Evolutionary conservation across 179 eudicot genomes (phyloP).

Genomic region (Carnegiea gigantea): DNA sequence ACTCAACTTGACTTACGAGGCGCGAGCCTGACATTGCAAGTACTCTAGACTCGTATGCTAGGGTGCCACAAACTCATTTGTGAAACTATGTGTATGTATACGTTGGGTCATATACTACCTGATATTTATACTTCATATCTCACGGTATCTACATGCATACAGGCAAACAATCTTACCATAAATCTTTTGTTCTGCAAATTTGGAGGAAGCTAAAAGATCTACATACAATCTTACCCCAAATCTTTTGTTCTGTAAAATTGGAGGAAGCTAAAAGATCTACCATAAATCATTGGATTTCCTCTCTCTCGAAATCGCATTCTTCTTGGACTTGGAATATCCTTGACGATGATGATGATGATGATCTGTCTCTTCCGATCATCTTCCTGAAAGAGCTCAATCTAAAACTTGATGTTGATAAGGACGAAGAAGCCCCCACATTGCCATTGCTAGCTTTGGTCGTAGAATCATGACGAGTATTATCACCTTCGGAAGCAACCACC

Average conservation of each 20-base stretch:
- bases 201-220: neutral
- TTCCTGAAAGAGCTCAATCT: slow-evolving; percentile 50
- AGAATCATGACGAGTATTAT: neutral
- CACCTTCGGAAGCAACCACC: neutral
- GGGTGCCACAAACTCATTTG: neutral
- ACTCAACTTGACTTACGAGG: too few species aligned
- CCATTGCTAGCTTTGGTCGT: neutral
- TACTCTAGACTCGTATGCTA: neutral
- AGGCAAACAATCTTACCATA: neutral
- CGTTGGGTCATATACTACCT: neutral
- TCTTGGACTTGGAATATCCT: slow-evolving; percentile 28
- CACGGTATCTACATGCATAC: neutral
- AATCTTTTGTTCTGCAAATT: neutral
- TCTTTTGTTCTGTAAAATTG: neutral
- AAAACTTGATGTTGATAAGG: slow-evolving; percentile 36
- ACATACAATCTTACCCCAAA: too few species aligned
- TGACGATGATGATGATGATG: slow-evolving; percentile 39
- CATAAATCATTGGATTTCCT: slow-evolving; percentile 15
- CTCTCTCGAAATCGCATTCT: slow-evolving; percentile 37
- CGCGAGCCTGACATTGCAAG: too few species aligned
- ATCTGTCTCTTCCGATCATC: slow-evolving; percentile 45
- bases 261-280: neutral
- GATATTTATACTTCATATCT: too few species aligned
- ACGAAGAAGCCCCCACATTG: slow-evolving; percentile 19
- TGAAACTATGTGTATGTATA: neutral